Evolutionary conservation across 345 rosid species (phyloP).

Genomic region (Gossypium herbaceum): DNA sequence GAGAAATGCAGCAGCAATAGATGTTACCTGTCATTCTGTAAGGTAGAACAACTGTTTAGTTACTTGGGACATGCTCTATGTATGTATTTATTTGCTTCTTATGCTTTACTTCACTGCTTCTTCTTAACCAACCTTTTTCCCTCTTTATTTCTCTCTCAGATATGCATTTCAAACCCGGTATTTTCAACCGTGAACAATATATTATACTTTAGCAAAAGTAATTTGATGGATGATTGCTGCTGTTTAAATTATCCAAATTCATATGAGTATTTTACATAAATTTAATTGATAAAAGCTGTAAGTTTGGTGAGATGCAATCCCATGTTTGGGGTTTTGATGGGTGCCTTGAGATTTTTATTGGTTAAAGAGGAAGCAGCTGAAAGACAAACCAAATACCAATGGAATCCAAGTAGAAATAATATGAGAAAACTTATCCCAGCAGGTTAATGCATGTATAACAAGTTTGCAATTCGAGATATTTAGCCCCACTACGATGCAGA

Average conservation of each 20-base stretch:
- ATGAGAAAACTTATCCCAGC: not conserved
- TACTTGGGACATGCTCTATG: constrained; percentile 23
- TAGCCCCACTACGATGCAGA: not conserved
- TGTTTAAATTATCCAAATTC: too few relatives aligned
- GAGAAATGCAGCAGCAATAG: not conserved
- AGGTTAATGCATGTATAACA: not conserved
- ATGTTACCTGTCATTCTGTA: not conserved
- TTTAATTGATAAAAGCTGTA: not conserved
- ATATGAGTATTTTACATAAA: too few relatives aligned
- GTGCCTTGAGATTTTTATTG: not conserved
- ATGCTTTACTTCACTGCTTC: constrained; percentile 23
- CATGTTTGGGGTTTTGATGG: not conserved
- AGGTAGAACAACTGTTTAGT: constrained; percentile 1
- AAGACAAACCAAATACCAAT: not conserved
- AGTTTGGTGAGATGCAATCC: constrained; percentile 9
- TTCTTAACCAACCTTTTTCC: not conserved
- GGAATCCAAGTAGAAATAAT: not conserved
- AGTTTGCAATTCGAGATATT: not conserved
- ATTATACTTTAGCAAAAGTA: constrained; percentile 7
- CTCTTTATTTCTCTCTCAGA: constrained; percentile 9
- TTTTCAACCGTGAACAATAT: not conserved
- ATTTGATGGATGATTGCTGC: not conserved
- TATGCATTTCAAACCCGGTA: not conserved
- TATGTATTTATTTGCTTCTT: constrained; percentile 12
- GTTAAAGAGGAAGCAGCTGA: not conserved